phyloP scores from a whole-genome alignment of 2,329 filamentous ascomycete species.

The Cordyceps pruinosa region DNA sequence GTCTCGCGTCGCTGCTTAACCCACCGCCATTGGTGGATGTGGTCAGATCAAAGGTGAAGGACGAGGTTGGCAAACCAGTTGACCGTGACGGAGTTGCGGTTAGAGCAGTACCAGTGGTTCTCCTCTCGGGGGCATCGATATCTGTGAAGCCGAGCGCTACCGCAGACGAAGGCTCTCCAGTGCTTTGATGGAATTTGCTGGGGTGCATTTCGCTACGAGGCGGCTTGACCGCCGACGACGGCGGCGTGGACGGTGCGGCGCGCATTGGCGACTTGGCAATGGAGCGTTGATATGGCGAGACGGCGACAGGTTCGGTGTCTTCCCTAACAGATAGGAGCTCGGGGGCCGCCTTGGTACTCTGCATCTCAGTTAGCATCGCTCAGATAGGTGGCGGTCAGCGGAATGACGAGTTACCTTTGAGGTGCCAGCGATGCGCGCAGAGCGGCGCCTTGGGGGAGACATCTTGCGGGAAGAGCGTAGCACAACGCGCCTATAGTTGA shows the following conservation, averaged over 20 bases:
- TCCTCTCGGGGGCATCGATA: conserved; percentile 52
- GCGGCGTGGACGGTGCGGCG: conserved; percentile 47
- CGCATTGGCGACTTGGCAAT: background rate
- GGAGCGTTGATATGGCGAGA: background rate
- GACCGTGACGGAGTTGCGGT: conserved; percentile 61
- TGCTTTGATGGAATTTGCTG: conserved; percentile 69
- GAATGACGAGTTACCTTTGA: conserved; percentile 29
- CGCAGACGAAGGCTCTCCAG: conserved; percentile 70
- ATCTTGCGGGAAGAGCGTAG: conserved; percentile 25
- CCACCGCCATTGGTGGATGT: conserved; percentile 40
- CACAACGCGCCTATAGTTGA: conserved; percentile 14
- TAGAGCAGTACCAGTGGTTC: conserved; percentile 30
- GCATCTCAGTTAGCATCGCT: background rate
- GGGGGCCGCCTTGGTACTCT: conserved; percentile 25
- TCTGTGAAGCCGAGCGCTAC: conserved; percentile 76
- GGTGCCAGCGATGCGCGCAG: conserved; percentile 35
- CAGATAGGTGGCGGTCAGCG: conserved; percentile 13
- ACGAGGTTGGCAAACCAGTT: conserved; percentile 45
- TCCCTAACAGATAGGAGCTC: conserved; percentile 39
- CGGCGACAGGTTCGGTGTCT: conserved; percentile 26
- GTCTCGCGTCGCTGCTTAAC: conserved; percentile 55
- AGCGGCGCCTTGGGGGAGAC: conserved; percentile 38
- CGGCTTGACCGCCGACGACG: conserved; percentile 60
- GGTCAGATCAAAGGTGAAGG: conserved; percentile 59
- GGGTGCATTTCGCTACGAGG: conserved; percentile 84